Percentiles rank a stretch among this genome's conserved stretches.
phyloP scores from a whole-genome alignment of 192 early-diverging fungal species.

The Jimgerdemannia flammicorona region DNA sequence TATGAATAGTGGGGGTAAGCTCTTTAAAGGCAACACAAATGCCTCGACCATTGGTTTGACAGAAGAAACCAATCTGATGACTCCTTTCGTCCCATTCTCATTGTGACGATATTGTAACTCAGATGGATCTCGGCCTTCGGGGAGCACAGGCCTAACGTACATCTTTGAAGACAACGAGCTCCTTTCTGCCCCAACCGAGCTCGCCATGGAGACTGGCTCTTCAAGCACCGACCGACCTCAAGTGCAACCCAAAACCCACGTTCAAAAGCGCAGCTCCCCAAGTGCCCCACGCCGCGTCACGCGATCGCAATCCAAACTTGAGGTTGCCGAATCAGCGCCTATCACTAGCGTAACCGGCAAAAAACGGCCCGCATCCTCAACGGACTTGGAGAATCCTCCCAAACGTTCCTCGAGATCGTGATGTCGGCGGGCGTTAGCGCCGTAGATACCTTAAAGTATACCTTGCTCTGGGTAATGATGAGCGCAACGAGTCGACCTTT shows the following conservation, averaged over 20 bases:
- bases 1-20: not conserved
- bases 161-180: not conserved
- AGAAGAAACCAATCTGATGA: not conserved
- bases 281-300: not conserved
- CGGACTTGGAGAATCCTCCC: too few species aligned
- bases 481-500: too few species aligned
- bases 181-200: not conserved
- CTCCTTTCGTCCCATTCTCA: not conserved
- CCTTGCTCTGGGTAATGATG: too few species aligned
- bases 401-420: too few species aligned
- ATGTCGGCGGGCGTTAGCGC: too few species aligned
- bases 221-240: not conserved
- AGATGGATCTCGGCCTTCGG: not conserved
- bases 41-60: too few species aligned
- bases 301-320: not conserved
- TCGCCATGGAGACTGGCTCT: not conserved
- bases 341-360: not conserved
- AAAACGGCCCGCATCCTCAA: not conserved
- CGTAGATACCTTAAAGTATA: too few species aligned
- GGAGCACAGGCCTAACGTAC: not conserved
- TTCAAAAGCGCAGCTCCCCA: not conserved
- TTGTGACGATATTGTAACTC: not conserved
- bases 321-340: too few species aligned
- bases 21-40: not conserved
- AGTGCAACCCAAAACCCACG: not conserved